phyloP scores from a whole-genome alignment of 164 flowering plant genomes.

The Cinnamomum micranthum region DNA sequence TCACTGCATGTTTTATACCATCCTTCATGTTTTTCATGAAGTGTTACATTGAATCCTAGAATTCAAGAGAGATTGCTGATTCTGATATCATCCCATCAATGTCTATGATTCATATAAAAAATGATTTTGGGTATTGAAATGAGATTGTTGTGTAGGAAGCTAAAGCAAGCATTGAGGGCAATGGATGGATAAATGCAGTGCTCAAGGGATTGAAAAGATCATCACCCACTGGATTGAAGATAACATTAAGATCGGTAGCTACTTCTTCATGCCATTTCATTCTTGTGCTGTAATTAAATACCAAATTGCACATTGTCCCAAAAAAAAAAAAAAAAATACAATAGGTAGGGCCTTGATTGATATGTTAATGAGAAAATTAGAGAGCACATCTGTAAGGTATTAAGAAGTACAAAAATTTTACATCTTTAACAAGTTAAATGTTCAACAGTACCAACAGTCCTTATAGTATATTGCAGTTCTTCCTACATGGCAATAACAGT shows the following conservation, averaged over 20 bases:
- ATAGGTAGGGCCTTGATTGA: background rate
- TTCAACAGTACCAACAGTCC: too few species aligned
- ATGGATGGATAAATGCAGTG: constrained; percentile 65
- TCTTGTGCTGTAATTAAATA: background rate
- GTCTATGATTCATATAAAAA: background rate
- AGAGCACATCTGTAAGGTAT: too few species aligned
- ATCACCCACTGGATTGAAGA: constrained; percentile 87
- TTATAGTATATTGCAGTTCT: too few species aligned
- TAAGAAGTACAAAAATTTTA: too few species aligned
- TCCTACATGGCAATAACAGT: too few species aligned
- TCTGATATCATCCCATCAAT: background rate
- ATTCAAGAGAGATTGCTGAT: background rate
- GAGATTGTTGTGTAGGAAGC: constrained; percentile 51
- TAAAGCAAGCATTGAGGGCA: constrained; percentile 69
- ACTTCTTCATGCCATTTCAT: background rate
- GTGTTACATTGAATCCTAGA: background rate
- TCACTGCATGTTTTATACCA: background rate
- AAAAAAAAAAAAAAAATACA: too few species aligned
- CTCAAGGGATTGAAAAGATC: constrained; percentile 77
- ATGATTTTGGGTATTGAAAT: constrained; percentile 5
- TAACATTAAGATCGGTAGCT: constrained; percentile 78
- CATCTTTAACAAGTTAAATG: too few species aligned
- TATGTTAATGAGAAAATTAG: background rate
- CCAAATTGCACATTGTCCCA: background rate
- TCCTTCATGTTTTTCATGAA: background rate